Percentiles rank a stretch among this genome's conserved stretches.
These are phyloP conservation scores for Malus hybrid DNA, from an alignment of 331 rosid genomes.

Conservation along the genomic window DNA sequence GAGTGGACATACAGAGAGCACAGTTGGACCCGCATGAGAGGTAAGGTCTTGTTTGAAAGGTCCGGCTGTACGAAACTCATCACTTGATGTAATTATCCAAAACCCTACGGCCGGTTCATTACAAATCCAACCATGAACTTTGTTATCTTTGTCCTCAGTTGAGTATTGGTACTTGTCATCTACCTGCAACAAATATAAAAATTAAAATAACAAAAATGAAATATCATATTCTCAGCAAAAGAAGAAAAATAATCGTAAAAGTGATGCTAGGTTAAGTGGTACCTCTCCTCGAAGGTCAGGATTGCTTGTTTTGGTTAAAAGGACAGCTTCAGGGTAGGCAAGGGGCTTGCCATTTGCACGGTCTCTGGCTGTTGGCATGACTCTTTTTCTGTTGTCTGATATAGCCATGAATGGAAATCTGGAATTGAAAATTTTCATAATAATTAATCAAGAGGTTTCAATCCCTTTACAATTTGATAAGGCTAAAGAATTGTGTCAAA, in stretches of 20 bases:
- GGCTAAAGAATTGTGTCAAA: not conserved
- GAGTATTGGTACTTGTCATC: slow-evolving; percentile 43
- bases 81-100: slow-evolving; percentile 70
- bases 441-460: not conserved
- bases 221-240: not conserved
- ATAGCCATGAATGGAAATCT: slow-evolving; percentile 71
- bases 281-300: slow-evolving; percentile 58
- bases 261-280: not conserved
- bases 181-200: slow-evolving; percentile 5
- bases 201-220: not conserved
- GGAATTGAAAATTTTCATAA: not conserved
- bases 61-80: slow-evolving; percentile 53
- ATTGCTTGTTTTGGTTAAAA: slow-evolving; percentile 31
- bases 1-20: slow-evolving; percentile 40
- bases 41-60: slow-evolving; percentile 80
- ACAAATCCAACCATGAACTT: slow-evolving; percentile 31
- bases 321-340: slow-evolving; percentile 72
- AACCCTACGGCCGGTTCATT: slow-evolving; percentile 31
- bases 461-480: no score
- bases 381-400: slow-evolving; percentile 47
- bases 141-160: slow-evolving; percentile 20
- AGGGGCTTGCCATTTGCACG: slow-evolving; percentile 27
- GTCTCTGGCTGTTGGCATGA: slow-evolving; percentile 50
- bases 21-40: slow-evolving; percentile 63
- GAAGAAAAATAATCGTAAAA: not conserved